Evolutionary conservation across 441 rosid genomes (phyloP), one percentile per base, ranked within the genome.

Genomic region (Metrosideros polymorpha): DNA sequence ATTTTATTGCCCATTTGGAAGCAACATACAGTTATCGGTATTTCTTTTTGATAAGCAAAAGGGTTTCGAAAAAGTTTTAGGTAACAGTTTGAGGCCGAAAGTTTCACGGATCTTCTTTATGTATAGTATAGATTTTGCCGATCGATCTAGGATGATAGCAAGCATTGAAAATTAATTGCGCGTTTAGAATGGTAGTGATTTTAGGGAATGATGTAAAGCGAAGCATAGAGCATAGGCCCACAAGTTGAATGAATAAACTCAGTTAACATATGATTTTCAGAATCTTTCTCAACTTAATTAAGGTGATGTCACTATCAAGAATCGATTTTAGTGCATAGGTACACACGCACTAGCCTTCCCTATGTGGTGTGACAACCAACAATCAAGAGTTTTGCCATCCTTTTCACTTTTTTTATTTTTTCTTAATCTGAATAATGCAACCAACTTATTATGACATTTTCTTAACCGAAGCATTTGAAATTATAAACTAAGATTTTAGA

Each of bases 301-400:
- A 63, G 45, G 77, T 19, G 47, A 19, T 10, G 79, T 66, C 79
- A 0, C n/a, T 3, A 9, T 30, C 75, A 17, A 61, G 42, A 61
- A 61, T 61, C 42, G 42, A 15, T 61, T 61, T 61, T 17, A 30
- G 24, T 22, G n/a, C 79, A 71, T 39, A 22, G 14, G 7, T 3
- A 22, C 9, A 12, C 47, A 22, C 13, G 27, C 47, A 2, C 15
- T 3, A 19, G 4, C 5, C 79, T 66, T 71, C 14, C 7, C 9
- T 12, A 19, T 0, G 6, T 0, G 45, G 2, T 3, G n/a, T 1
- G 14, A 19, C 27, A 6, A 35, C 47, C 47, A 35, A 66, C 8
- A 9, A 3, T 66, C 27, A 66, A 35, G 35, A 19, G 77, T 3
- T 24, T 66, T 42, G 8, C 47, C 15, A 19, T 66, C 45, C 79